These are phyloP conservation scores for Begonia loranthoides DNA, from an alignment of 306 rosid genomes.

Conservation along the genomic window DNA sequence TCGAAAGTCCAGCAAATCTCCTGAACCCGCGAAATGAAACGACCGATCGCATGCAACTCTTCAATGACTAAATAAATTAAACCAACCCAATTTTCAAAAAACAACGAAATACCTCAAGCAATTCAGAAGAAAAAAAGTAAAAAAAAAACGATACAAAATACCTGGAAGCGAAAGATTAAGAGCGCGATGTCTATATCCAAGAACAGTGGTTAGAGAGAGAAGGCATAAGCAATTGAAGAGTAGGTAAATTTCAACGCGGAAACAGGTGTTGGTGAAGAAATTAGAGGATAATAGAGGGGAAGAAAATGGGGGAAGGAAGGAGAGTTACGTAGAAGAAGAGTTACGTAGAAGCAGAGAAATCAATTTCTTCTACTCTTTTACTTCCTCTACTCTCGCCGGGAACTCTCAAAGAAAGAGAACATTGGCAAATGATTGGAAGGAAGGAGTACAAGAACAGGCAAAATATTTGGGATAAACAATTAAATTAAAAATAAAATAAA, in stretches of 20 bases:
- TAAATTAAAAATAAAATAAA: neutral
- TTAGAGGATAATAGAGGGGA: neutral
- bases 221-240: conserved; percentile 19
- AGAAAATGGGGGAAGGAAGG: conserved; percentile 2
- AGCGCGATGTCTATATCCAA: neutral
- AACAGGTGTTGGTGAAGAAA: conserved; percentile 24
- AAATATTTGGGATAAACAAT: conserved; percentile 3
- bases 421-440: conserved; percentile 65
- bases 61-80: conserved; percentile 14
- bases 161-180: conserved; percentile 14
- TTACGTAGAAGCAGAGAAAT: conserved; percentile 91
- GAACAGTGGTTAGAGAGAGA: conserved; percentile 13
- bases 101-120: conserved; percentile 11
- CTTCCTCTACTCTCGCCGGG: conserved; percentile 73
- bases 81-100: conserved; percentile 2
- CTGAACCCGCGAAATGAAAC: conserved; percentile 15
- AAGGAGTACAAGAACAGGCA: conserved; percentile 19
- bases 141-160: conserved; percentile 10
- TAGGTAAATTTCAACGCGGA: conserved; percentile 10
- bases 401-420: conserved; percentile 33
- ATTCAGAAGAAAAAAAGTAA: conserved; percentile 9
- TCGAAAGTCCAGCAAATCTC: conserved; percentile 11
- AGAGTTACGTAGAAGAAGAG: too few species aligned
- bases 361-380: conserved; percentile 71
- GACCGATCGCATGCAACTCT: conserved; percentile 10